Conservation (phyloP, 2,329 filamentous ascomycete species). For the Pyrenophora teres region DNA sequence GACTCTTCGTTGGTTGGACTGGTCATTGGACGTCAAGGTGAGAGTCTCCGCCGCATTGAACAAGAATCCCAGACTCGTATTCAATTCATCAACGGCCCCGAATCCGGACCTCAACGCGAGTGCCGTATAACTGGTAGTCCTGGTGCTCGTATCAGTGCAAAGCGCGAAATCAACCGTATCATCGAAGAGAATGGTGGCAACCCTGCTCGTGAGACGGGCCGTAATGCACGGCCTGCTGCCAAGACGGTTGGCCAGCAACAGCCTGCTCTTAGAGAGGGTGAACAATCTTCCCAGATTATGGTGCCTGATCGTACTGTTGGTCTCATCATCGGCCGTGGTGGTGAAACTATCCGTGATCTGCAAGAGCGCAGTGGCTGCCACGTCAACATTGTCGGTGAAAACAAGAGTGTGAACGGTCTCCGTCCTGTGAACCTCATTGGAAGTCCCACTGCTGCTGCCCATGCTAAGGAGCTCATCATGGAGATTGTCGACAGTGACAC, state of each 20-base stretch:
- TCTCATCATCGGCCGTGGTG: constrained; percentile 89
- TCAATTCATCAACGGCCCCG: constrained; percentile 80
- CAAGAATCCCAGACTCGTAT: constrained; percentile 80
- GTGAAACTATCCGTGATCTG: constrained; percentile 89
- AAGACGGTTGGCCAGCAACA: constrained; percentile 43
- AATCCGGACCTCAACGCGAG: constrained; percentile 74
- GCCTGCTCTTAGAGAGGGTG: constrained; percentile 71
- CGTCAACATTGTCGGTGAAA: constrained; percentile 92
- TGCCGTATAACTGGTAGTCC: constrained; percentile 83
- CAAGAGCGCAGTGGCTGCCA: constrained; percentile 93
- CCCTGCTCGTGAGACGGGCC: constrained; percentile 47
- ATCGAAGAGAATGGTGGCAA: constrained; percentile 80
- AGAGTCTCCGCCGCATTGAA: constrained; percentile 86
- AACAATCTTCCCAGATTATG: constrained; percentile 90
- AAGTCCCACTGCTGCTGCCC: constrained; percentile 71
- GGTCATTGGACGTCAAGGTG: constrained; percentile 88
- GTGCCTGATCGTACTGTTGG: constrained; percentile 92
- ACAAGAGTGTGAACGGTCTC: constrained; percentile 88
- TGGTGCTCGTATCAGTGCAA: constrained; percentile 74
- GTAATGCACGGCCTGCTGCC: constrained; percentile 48
- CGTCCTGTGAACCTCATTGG: constrained; percentile 91
- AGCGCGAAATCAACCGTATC: constrained; percentile 81
- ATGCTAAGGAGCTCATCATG: constrained; percentile 85
- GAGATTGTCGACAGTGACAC: constrained; percentile 94
- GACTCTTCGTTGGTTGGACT: constrained; percentile 85